Percentiles rank a stretch among this genome's conserved stretches.
phyloP scores from a whole-genome alignment of 352 stramenopile species.

The Pythium chondricola region DNA sequence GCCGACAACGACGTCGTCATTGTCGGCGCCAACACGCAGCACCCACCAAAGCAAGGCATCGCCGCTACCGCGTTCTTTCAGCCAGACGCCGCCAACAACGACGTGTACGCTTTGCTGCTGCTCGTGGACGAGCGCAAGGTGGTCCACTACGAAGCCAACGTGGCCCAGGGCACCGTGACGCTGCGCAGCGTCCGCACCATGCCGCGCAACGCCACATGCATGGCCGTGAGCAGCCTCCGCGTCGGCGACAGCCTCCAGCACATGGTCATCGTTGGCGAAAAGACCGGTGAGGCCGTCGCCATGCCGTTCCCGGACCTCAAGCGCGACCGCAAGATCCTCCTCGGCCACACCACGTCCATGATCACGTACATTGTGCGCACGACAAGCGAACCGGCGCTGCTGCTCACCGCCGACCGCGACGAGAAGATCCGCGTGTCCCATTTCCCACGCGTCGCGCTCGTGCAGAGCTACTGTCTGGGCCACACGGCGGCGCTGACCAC shows the following conservation, averaged over 20 bases:
- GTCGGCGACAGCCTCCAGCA: conserved; percentile 33
- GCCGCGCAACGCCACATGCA: conserved; percentile 69
- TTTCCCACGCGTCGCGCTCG: conserved; percentile 64
- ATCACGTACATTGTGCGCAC: conserved; percentile 69
- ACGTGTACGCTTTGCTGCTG: conserved; percentile 45
- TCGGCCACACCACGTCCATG: conserved; percentile 86
- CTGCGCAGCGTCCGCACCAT: conserved; percentile 33
- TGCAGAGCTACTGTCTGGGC: conserved; percentile 82
- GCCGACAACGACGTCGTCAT: conserved; percentile 6
- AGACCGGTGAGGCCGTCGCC: conserved; percentile 76
- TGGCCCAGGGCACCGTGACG: conserved; percentile 29
- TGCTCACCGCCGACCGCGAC: conserved; percentile 76
- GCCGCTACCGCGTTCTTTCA: conserved; percentile 20
- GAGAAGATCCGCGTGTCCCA: conserved; percentile 83
- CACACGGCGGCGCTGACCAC: conserved; percentile 65
- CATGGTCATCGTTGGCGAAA: conserved; percentile 67
- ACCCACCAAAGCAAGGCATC: conserved; percentile 17
- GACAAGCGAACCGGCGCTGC: conserved; percentile 39
- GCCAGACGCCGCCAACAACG: conserved; percentile 9
- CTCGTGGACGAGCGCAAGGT: conserved; percentile 66
- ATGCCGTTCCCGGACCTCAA: conserved; percentile 67
- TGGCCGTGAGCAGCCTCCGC: conserved; percentile 30
- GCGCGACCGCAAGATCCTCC: conserved; percentile 60
- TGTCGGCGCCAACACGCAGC: conserved; percentile 13
- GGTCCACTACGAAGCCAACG: conserved; percentile 66